Percentiles rank a stretch among this genome's conserved stretches.
Conservation (phyloP, 257 asterid genomes). For the Gentiana straminea region DNA sequence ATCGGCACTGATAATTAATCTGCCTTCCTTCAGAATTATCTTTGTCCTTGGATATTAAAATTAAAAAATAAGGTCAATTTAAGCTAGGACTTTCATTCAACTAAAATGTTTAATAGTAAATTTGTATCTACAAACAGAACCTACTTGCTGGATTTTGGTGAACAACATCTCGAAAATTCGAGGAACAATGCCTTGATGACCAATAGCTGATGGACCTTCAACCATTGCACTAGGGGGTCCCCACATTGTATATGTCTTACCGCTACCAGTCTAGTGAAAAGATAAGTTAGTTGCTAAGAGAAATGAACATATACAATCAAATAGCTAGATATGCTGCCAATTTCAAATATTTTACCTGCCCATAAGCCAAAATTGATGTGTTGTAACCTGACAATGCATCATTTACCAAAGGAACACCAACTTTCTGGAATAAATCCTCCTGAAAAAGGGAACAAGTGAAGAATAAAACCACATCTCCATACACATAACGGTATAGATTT, state of each 20-base stretch:
- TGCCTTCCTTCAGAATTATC: slow-evolving; percentile 53
- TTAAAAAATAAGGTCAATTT: slow-evolving; percentile 4
- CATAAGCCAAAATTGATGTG: slow-evolving; percentile 79
- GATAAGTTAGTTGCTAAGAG: neutral
- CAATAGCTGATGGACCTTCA: slow-evolving; percentile 47
- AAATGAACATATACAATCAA: neutral
- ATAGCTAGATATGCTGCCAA: neutral
- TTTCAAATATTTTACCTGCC: slow-evolving; percentile 42
- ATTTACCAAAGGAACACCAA: slow-evolving; percentile 76
- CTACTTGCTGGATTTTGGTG: slow-evolving; percentile 69
- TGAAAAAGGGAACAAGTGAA: slow-evolving; percentile 8
- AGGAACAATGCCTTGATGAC: slow-evolving; percentile 75
- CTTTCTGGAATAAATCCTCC: slow-evolving; percentile 59
- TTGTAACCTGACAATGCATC: slow-evolving; percentile 84
- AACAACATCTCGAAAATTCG: slow-evolving; percentile 75
- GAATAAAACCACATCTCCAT: too few species aligned
- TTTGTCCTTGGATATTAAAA: slow-evolving; percentile 39
- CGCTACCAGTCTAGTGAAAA: slow-evolving; percentile 73
- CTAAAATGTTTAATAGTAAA: neutral
- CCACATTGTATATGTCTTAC: slow-evolving; percentile 91
- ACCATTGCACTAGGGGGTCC: slow-evolving; percentile 92
- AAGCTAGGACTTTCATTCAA: slow-evolving; percentile 2
- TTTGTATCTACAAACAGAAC: slow-evolving; percentile 2
- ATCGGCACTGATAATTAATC: slow-evolving; percentile 77
- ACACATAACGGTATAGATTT: too few species aligned